Conservation (phyloP, 768 basidiomycete species). For the Pisolithus orientalis region DNA sequence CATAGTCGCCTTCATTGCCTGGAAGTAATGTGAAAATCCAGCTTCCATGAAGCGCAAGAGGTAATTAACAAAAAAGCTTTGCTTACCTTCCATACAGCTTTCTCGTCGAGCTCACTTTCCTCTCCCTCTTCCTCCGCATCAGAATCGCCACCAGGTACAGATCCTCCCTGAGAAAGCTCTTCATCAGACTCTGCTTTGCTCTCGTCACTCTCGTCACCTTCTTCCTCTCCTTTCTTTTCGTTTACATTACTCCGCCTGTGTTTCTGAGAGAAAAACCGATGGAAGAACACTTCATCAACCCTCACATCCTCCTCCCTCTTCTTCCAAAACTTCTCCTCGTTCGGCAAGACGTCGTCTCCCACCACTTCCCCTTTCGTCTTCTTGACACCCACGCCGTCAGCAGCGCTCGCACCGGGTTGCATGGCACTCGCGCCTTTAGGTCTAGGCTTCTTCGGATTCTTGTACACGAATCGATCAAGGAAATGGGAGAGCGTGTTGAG, state of each 20-base stretch:
- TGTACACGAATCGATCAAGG: slow-evolving; percentile 95
- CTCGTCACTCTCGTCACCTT: slow-evolving; percentile 12
- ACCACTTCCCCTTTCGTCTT: slow-evolving; percentile 54
- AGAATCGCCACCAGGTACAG: slow-evolving; percentile 11
- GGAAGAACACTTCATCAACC: slow-evolving; percentile 90
- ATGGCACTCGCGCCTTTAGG: slow-evolving; percentile 83
- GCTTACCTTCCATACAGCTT: slow-evolving; percentile 83
- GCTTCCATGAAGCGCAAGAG: background rate
- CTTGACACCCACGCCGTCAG: slow-evolving; percentile 65
- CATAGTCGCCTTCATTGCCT: slow-evolving; percentile 91
- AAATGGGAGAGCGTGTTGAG: slow-evolving; percentile 93
- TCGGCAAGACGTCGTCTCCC: slow-evolving; percentile 46
- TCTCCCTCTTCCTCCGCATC: slow-evolving; percentile 34
- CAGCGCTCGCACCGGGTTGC: slow-evolving; percentile 79
- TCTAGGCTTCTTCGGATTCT: slow-evolving; percentile 79
- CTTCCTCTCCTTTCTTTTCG: slow-evolving; percentile 31
- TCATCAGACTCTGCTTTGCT: slow-evolving; percentile 23
- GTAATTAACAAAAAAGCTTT: background rate
- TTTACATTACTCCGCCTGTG: slow-evolving; percentile 45
- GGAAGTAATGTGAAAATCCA: background rate
- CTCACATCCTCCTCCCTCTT: slow-evolving; percentile 67
- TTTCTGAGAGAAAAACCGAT: slow-evolving; percentile 80
- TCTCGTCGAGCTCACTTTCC: slow-evolving; percentile 51
- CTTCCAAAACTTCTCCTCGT: slow-evolving; percentile 71
- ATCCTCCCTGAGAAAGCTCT: slow-evolving; percentile 20